Base-by-base conservation (phyloP, 2,329 filamentous ascomycete species). In the Orbilia quercus region DNA sequence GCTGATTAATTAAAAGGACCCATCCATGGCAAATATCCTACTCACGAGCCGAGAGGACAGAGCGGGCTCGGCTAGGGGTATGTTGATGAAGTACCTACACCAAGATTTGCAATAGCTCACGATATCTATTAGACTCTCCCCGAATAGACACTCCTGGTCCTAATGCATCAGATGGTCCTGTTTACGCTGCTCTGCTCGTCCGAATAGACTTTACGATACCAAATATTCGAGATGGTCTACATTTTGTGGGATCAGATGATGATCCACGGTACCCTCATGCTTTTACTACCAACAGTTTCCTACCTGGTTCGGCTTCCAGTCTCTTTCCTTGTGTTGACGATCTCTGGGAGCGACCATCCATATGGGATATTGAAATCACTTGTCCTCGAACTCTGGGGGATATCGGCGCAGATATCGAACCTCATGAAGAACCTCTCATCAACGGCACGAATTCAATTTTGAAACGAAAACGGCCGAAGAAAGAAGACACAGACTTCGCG, bases 291-390 rank as follows among this genome's bases (percentile, higher is more conserved):
- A 92, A 94, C 78, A 90, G 89, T 1, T 83, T 90, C 44, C 89
- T 91, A 74, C 88, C 92, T 0, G 92, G 93, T 28, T 89, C 88
- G 16, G 89, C 92, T 0, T 94, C 89, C 50, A 93, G 90, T 77
- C 87, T 98, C 23, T 99, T 99, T 78, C 95, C 95, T 0, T 98
- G 95, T 80, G 85, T 98, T 58, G 95, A 99, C 79, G 91, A 96
- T 79, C 87, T 90, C 22, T 88, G 88, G 34, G 89, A 91, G 66
- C 87, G 92, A 64, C 94, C 90, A 78, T 88, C 89, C 9, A 54
- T 65, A 18, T 99, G 95, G 91, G 91, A 92, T 66, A 85, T 99
- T 54, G 91, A 91, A 1, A 89, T 99, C 78, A 92, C 90, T 67
- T 94, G 90, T 77, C 91, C 94, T 9, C 87, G 90, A 55, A 96